Evolutionary conservation across 176 grass and related monocot genomes (phyloP).

Genomic region (Alloteropsis semialata): DNA sequence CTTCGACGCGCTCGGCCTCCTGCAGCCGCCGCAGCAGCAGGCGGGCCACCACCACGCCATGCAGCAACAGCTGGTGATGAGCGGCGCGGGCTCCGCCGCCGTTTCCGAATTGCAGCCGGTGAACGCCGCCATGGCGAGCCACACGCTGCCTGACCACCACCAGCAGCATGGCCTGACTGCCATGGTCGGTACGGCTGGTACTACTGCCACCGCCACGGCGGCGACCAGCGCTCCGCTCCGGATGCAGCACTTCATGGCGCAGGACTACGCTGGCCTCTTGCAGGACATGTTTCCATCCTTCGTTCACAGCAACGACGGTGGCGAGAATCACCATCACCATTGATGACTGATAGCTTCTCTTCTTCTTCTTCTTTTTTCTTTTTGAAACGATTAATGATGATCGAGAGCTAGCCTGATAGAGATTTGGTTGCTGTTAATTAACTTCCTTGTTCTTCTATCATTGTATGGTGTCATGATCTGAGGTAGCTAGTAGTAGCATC

Average conservation of each 20-base stretch:
- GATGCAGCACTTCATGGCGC: constrained; percentile 61
- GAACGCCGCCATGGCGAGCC: constrained; percentile 10
- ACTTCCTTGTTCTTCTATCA: constrained; percentile 1
- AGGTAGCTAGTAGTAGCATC: constrained; percentile 2
- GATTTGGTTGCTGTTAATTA: constrained; percentile 20
- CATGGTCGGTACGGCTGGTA: not conserved
- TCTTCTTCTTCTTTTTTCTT: too few species aligned
- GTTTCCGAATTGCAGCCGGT: constrained; percentile 9
- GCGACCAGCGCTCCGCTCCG: constrained; percentile 3
- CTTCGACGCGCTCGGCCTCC: constrained; percentile 15
- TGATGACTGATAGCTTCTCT: not conserved
- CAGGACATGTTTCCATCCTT: constrained; percentile 89
- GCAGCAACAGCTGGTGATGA: constrained; percentile 11
- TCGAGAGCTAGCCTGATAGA: constrained; percentile 3
- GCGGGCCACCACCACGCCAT: not conserved
- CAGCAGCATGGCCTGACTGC: not conserved
- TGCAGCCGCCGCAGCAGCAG: constrained; percentile 17
- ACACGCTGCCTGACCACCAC: not conserved
- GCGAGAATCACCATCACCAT: not conserved
- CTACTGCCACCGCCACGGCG: not conserved
- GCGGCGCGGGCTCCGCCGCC: not conserved
- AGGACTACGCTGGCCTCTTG: constrained; percentile 69
- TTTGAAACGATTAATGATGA: not conserved
- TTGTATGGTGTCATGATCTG: constrained; percentile 3
- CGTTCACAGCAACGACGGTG: constrained; percentile 25